Percentiles rank a stretch among this genome's conserved stretches.
These are phyloP conservation scores for Silene latifolia DNA, from an alignment of 148 eudicot species.

Conservation along the genomic window DNA sequence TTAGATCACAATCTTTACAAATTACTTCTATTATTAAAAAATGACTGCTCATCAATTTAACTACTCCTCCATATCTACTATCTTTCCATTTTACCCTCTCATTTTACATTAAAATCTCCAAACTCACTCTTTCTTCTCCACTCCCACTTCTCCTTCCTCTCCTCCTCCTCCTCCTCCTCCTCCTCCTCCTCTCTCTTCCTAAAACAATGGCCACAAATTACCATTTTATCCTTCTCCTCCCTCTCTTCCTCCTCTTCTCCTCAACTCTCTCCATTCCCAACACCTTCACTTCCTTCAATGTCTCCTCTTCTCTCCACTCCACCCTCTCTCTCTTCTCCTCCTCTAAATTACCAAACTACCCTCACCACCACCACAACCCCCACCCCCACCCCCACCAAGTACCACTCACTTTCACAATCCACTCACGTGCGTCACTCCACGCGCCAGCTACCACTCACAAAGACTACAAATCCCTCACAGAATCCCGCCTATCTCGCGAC, in stretches of 20 bases:
- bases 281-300: constrained; percentile 32
- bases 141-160: not conserved
- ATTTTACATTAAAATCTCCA: not conserved
- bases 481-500: constrained; percentile 69
- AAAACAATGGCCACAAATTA: constrained; percentile 1
- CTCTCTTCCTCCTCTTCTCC: constrained; percentile 14
- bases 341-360: not conserved
- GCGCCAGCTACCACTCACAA: constrained; percentile 14
- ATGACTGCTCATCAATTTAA: not conserved
- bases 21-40: not conserved
- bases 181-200: not conserved
- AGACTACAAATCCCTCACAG: constrained; percentile 48
- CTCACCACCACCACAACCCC: not conserved
- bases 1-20: not conserved
- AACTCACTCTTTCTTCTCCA: not conserved
- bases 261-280: not conserved
- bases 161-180: not conserved
- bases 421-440: constrained; percentile 46
- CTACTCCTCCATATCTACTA: not conserved
- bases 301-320: constrained; percentile 40
- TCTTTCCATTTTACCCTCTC: not conserved
- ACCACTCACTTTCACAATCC: constrained; percentile 31
- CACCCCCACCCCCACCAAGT: not conserved
- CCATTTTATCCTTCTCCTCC: not conserved
- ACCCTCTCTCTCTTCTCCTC: constrained; percentile 37